phyloP scores from a whole-genome alignment of 768 basidiomycete genomes.

The Boletellus sp. region DNA sequence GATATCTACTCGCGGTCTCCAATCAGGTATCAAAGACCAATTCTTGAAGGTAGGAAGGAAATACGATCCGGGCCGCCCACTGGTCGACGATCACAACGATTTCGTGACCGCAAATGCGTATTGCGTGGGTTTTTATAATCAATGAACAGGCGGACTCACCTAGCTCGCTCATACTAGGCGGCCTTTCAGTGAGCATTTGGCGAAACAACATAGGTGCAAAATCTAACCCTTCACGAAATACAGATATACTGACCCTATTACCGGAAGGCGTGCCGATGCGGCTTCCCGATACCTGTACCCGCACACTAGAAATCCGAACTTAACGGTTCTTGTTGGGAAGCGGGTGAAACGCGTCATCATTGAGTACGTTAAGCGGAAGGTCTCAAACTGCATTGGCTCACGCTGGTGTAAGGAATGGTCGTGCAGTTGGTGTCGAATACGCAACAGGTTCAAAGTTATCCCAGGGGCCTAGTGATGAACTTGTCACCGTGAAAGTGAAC shows the following conservation, averaged over 20 bases:
- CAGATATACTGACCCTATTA: slow-evolving; percentile 52
- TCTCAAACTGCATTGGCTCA: not conserved
- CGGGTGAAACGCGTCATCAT: slow-evolving; percentile 35
- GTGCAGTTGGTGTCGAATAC: slow-evolving; percentile 39
- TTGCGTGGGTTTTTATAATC: slow-evolving; percentile 13
- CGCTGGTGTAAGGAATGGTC: slow-evolving; percentile 22
- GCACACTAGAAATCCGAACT: slow-evolving; percentile 25
- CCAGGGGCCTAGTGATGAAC: slow-evolving; percentile 7
- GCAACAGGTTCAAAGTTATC: slow-evolving; percentile 24
- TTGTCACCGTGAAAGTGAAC: slow-evolving; percentile 26
- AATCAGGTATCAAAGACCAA: slow-evolving; percentile 32
- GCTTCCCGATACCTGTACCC: slow-evolving; percentile 38
- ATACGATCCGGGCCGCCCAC: slow-evolving; percentile 46
- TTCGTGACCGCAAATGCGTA: slow-evolving; percentile 31
- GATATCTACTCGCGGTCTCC: slow-evolving; percentile 16
- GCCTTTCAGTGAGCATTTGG: slow-evolving; percentile 11
- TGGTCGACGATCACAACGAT: slow-evolving; percentile 46
- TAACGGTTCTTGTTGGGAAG: slow-evolving; percentile 31
- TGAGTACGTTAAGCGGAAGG: slow-evolving; percentile 24
- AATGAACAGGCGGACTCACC: not conserved
- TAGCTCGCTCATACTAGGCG: slow-evolving; percentile 2
- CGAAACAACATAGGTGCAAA: not conserved
- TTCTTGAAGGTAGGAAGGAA: slow-evolving; percentile 43
- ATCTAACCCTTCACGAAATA: not conserved
- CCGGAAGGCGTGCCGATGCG: slow-evolving; percentile 29